phyloP scores from a whole-genome alignment of 768 basidiomycete species.

The Auricularia sp. region DNA sequence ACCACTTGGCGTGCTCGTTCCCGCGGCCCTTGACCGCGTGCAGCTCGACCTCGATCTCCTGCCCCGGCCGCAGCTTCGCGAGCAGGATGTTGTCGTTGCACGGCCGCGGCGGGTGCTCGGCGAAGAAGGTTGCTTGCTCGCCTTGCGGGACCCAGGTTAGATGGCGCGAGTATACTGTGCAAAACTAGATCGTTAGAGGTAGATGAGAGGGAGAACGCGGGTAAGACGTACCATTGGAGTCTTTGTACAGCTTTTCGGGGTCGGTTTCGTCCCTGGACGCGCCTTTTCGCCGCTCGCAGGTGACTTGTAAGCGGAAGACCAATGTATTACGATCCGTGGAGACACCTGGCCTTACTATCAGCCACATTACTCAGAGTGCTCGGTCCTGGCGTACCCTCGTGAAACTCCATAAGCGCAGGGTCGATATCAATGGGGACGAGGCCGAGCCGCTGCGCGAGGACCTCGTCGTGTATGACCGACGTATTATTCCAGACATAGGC shows the following conservation, averaged over 20 bases:
- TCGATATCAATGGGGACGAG: slow-evolving; percentile 84
- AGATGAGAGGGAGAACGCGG: slow-evolving; percentile 12
- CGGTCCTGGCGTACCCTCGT: slow-evolving; percentile 5
- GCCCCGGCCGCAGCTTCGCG: slow-evolving; percentile 86
- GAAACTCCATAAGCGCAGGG: slow-evolving; percentile 53
- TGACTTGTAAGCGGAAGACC: slow-evolving; percentile 67
- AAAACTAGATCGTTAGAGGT: neutral
- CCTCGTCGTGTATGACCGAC: slow-evolving; percentile 86
- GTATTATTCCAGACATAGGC: slow-evolving; percentile 95
- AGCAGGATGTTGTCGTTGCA: slow-evolving; percentile 79
- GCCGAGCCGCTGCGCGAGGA: slow-evolving; percentile 86
- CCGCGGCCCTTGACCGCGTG: slow-evolving; percentile 91
- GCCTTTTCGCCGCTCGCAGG: slow-evolving; percentile 52
- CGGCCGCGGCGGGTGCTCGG: slow-evolving; percentile 43
- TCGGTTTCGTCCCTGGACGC: slow-evolving; percentile 47
- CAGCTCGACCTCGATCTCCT: slow-evolving; percentile 72
- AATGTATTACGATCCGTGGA: slow-evolving; percentile 80
- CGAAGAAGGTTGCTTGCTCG: slow-evolving; percentile 59
- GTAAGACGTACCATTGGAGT: slow-evolving; percentile 40
- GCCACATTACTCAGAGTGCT: slow-evolving; percentile 1
- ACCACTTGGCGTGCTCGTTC: slow-evolving; percentile 94
- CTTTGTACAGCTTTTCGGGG: slow-evolving; percentile 56
- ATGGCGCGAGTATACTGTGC: slow-evolving; percentile 46
- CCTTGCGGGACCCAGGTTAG: slow-evolving; percentile 75
- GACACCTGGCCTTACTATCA: neutral